These are phyloP conservation scores for Ophiostoma ulmi DNA, from an alignment of 2,329 filamentous ascomycete species.

Conservation along the genomic window DNA sequence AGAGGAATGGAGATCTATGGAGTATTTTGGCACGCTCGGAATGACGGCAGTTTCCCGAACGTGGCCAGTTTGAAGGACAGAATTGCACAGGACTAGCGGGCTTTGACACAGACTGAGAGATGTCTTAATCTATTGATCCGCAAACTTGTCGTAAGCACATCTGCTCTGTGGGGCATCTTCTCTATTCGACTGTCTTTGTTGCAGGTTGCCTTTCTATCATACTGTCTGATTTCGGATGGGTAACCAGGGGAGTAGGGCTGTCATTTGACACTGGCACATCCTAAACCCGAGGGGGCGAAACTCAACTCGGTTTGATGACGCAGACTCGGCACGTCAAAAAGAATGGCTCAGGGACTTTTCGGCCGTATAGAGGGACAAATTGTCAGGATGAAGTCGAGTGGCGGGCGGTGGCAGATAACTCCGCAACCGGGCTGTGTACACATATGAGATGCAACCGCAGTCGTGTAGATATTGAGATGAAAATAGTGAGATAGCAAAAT, in stretches of 20 bases:
- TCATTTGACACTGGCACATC: background rate
- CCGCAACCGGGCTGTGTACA: background rate
- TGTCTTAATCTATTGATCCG: background rate
- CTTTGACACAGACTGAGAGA: background rate
- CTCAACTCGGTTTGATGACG: background rate
- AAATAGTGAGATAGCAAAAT: background rate
- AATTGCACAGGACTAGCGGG: background rate
- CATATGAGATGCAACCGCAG: background rate
- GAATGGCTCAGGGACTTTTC: background rate
- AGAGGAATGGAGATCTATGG: background rate
- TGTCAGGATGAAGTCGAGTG: constrained; percentile 5
- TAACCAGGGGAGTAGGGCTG: background rate
- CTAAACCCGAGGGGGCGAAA: background rate
- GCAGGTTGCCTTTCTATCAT: background rate
- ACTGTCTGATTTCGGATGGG: background rate
- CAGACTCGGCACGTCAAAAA: background rate
- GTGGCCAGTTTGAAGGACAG: background rate
- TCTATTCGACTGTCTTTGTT: background rate
- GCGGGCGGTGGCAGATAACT: background rate
- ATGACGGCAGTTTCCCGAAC: constrained; percentile 1
- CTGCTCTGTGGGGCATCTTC: background rate
- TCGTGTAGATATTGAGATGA: background rate
- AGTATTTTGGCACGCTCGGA: background rate
- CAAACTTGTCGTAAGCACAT: background rate
- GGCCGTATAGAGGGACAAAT: background rate